phyloP scores from a whole-genome alignment of 176 grass and related monocot species.

The Panicum miliaceum region DNA sequence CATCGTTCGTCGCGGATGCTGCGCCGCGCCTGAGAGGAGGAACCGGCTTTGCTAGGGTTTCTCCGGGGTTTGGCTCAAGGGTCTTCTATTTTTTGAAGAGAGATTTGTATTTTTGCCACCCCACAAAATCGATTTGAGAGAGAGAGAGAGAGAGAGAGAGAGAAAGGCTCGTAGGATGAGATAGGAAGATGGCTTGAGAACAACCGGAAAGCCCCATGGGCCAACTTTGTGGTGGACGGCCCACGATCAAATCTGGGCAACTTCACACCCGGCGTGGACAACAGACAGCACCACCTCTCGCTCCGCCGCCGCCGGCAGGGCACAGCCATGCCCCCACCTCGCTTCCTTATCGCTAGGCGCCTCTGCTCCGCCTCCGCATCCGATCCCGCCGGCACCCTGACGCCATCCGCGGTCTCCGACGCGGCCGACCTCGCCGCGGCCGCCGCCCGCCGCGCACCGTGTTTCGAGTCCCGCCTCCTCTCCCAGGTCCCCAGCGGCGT shows the following conservation, averaged over 20 bases:
- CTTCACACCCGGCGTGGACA: not conserved
- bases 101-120: too few species aligned
- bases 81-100: not conserved
- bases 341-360: constrained; percentile 37
- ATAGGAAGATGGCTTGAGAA: too few species aligned
- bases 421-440: constrained; percentile 40
- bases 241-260: not conserved
- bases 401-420: constrained; percentile 12
- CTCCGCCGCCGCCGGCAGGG: not conserved
- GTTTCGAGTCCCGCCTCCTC: constrained; percentile 46
- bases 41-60: constrained; percentile 41
- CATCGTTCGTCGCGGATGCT: constrained; percentile 37
- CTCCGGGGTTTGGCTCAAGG: constrained; percentile 19
- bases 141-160: too few species aligned
- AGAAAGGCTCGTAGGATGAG: too few species aligned
- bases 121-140: too few species aligned
- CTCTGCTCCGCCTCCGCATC: constrained; percentile 33
- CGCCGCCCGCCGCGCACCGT: constrained; percentile 36
- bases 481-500: constrained; percentile 46
- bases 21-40: not conserved
- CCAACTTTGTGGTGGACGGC: not conserved
- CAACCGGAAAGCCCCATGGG: constrained; percentile 1
- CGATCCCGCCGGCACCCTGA: not conserved
- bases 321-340: constrained; percentile 32
- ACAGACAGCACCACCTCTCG: not conserved